Percentiles rank a stretch among this genome's conserved stretches.
phyloP scores from a whole-genome alignment of 2,329 filamentous ascomycete genomes.

The Grosmannia huntii region DNA sequence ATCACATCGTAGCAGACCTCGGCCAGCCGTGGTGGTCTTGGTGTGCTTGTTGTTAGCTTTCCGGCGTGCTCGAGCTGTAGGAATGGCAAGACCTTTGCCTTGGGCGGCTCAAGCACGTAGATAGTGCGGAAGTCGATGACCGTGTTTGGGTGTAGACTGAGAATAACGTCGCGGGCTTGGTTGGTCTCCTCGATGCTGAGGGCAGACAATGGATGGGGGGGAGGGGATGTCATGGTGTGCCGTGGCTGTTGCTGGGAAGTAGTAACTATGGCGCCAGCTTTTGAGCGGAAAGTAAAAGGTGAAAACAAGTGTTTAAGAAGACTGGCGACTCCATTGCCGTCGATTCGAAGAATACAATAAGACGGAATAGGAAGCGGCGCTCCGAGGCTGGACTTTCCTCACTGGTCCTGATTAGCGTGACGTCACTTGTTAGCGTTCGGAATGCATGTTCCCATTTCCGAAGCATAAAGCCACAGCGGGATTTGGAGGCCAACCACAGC shows the following conservation, averaged over 20 bases:
- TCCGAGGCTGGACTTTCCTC: neutral
- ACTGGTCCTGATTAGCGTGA: neutral
- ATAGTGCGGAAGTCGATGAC: slow-evolving; percentile 33
- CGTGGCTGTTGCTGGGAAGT: neutral
- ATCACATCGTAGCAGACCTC: slow-evolving; percentile 27
- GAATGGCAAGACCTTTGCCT: slow-evolving; percentile 30
- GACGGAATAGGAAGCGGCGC: neutral
- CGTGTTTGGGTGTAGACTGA: slow-evolving; percentile 9
- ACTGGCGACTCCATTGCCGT: neutral
- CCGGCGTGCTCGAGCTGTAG: slow-evolving; percentile 27
- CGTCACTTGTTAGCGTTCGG: neutral
- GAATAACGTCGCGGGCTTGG: neutral
- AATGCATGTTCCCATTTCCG: neutral
- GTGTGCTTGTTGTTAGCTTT: slow-evolving; percentile 8
- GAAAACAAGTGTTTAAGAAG: neutral
- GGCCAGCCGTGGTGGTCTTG: slow-evolving; percentile 15
- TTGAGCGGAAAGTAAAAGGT: neutral
- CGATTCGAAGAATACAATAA: neutral
- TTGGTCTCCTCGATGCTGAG: neutral
- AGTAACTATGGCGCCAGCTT: neutral
- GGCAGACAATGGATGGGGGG: neutral
- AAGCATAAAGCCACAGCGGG: neutral
- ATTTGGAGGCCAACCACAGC: too few relatives aligned
- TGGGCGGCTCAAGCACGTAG: slow-evolving; percentile 35
- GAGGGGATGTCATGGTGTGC: neutral